These are phyloP conservation scores for Pythium pyrilobum DNA, from an alignment of 352 stramenopile species.

Conservation along the genomic window DNA sequence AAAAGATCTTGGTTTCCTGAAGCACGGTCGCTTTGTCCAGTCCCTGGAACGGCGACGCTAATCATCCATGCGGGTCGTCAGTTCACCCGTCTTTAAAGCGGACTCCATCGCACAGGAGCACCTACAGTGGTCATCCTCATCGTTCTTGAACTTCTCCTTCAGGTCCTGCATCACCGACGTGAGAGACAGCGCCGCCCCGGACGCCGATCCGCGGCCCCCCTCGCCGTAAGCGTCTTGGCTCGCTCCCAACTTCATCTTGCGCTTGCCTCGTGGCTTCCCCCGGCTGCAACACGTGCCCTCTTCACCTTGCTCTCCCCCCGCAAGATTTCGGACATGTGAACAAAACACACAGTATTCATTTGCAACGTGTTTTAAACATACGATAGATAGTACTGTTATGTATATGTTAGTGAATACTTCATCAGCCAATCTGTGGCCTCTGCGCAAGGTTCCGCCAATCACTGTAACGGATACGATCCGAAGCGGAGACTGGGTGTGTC, in stretches of 20 bases:
- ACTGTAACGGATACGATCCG: neutral
- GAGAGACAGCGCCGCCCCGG: slow-evolving; percentile 44
- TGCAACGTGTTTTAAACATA: slow-evolving; percentile 13
- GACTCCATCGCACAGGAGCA: slow-evolving; percentile 6
- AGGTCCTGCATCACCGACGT: slow-evolving; percentile 93
- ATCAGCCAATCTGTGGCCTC: neutral
- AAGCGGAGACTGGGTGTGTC: too few relatives aligned
- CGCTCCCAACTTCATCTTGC: slow-evolving; percentile 54
- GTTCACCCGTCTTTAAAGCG: neutral
- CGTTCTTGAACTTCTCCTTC: slow-evolving; percentile 99
- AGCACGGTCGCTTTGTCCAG: slow-evolving; percentile 96
- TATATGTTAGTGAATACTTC: neutral
- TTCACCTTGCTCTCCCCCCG: slow-evolving; percentile 14
- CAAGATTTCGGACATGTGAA: slow-evolving; percentile 21
- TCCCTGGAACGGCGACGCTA: slow-evolving; percentile 91
- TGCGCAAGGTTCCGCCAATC: slow-evolving; percentile 9
- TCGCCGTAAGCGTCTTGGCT: slow-evolving; percentile 48
- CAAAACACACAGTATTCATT: slow-evolving; percentile 2
- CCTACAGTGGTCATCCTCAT: slow-evolving; percentile 92
- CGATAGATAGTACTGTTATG: neutral
- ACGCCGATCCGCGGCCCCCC: slow-evolving; percentile 24
- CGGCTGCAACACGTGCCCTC: slow-evolving; percentile 15
- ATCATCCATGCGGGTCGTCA: too few relatives aligned
- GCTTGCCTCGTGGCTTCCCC: slow-evolving; percentile 7
- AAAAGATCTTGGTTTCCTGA: slow-evolving; percentile 98